A percentile compares a stretch with the other conserved stretches of the same genome.
Evolutionary conservation across 345 rosid genomes (phyloP).

Genomic region (Sapria himalayana): DNA sequence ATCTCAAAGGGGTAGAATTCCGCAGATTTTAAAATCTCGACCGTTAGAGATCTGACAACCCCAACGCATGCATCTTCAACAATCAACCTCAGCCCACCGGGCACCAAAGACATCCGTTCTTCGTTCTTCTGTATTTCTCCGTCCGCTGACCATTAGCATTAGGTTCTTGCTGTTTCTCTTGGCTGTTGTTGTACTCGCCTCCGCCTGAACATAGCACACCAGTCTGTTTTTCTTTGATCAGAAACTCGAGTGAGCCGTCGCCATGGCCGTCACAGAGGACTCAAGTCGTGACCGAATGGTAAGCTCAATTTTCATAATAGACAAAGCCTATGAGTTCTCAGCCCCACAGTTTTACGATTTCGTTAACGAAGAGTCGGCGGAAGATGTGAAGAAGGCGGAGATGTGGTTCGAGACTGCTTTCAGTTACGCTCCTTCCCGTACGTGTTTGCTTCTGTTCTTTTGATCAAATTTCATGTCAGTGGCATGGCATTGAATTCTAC

Average conservation of each 20-base stretch:
- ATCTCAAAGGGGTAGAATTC: constrained; percentile 9
- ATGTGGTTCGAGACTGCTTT: constrained; percentile 65
- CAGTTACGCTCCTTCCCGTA: constrained; percentile 86
- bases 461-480: too few relatives aligned
- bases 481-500: too few relatives aligned
- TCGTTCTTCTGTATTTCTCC: neutral
- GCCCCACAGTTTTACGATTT: constrained; percentile 89
- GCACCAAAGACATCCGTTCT: constrained; percentile 11
- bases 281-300: constrained; percentile 1
- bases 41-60: constrained; percentile 43
- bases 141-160: neutral
- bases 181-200: neutral
- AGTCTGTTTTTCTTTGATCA: neutral
- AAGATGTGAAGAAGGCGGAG: constrained; percentile 46
- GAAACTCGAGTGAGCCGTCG: neutral
- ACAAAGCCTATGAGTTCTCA: constrained; percentile 61
- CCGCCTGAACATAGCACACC: too few relatives aligned
- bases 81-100: too few relatives aligned
- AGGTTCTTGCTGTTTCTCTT: neutral
- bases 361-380: constrained; percentile 41
- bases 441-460: constrained; percentile 15
- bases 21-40: constrained; percentile 24
- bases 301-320: constrained; percentile 16
- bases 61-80: too few relatives aligned
- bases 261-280: constrained; percentile 14